Percentiles rank a stretch among this genome's conserved stretches.
Conservation (phyloP, 2,329 filamentous ascomycete genomes). For the Dryadomyces quercivorus region DNA sequence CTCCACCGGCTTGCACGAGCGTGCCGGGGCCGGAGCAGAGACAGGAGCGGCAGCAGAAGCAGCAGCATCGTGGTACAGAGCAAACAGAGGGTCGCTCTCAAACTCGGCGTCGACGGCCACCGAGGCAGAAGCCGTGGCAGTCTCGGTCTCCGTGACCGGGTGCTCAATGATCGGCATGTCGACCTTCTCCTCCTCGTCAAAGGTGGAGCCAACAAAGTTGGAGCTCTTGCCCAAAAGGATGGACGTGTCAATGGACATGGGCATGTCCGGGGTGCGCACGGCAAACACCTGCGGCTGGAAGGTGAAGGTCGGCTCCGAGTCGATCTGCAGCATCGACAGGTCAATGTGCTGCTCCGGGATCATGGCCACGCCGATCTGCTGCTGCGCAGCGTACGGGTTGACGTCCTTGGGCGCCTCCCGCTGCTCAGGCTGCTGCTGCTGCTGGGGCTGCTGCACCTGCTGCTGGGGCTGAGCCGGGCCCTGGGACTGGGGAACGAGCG, state of each 20-base stretch:
- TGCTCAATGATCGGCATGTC: slow-evolving; percentile 41
- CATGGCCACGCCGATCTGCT: slow-evolving; percentile 70
- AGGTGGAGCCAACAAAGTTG: slow-evolving; percentile 33
- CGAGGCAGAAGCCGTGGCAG: slow-evolving; percentile 15
- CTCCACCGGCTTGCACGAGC: slow-evolving; percentile 23
- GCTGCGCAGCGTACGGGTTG: slow-evolving; percentile 45
- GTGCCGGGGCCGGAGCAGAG: slow-evolving; percentile 8
- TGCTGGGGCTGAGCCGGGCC: slow-evolving; percentile 19
- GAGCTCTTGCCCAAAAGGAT: slow-evolving; percentile 60
- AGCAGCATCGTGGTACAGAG: slow-evolving; percentile 40
- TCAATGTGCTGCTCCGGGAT: slow-evolving; percentile 70
- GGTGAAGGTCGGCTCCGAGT: slow-evolving; percentile 36
- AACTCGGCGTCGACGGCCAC: slow-evolving; percentile 42
- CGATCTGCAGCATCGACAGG: slow-evolving; percentile 57
- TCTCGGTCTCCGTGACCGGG: slow-evolving; percentile 24
- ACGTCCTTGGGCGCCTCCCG: slow-evolving; percentile 51
- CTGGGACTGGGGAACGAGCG: slow-evolving; percentile 24
- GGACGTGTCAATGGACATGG: slow-evolving; percentile 40
- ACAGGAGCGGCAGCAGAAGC: slow-evolving; percentile 16
- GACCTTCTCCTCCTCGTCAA: slow-evolving; percentile 39
- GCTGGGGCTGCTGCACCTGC: slow-evolving; percentile 20
- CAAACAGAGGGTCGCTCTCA: slow-evolving; percentile 50
- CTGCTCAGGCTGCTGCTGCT: slow-evolving; percentile 21
- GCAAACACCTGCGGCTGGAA: slow-evolving; percentile 64
- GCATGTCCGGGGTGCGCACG: slow-evolving; percentile 21